Base-by-base conservation (phyloP, 2,329 filamentous ascomycete genomes). In the Paracoccidioides lutzii region DNA sequence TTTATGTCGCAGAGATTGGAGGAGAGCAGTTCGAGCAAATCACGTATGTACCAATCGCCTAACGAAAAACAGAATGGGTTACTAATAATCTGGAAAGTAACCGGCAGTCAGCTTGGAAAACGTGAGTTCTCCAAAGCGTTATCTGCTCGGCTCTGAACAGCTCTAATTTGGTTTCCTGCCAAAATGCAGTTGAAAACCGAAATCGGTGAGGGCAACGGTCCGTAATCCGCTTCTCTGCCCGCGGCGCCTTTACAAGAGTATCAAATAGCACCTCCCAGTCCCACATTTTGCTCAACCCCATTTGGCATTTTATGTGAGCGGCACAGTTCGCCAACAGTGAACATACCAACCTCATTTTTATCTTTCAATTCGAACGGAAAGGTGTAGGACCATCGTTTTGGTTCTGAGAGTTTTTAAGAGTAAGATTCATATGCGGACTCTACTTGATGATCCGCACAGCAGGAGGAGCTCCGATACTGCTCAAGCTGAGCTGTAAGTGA, bases 301-400 rank as follows among this genome's bases (percentile, higher is more conserved):
- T 61, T 65, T 32, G 59, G 60, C 5, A 62, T 69, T 30, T 65
- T 67, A 0, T 72, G 66, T 55, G 60, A 62, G 7, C 66, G 69
- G 52, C 62, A 65, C 38, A 69, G 66, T 43, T 57, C 68, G 22
- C 69, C 69, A n/a, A 65, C 61, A 32, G 59, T 71, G 57, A 71
- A 64, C 46, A 65, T 71, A 10, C 67, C 69, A 9, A 62, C 67
- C 1, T 66, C 69, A 5, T 68, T 65, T 46, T 65, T 65, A 14
- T 62, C 65, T n/a, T 59, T 54, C 28, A 30, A 32, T 30, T 37
- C 37, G 37, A 52, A 45, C 32, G 14, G 12, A 44, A 46, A 46
- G 15, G 10, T 35, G 28, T 33, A 52, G 2, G 49, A 22, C n/a
- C 15, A 28, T 28, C 35, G 43, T 28, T 28, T 35, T 12, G 28